Evolutionary conservation across 2,329 filamentous ascomycete species (phyloP), one percentile per base, ranked within the genome.

Genomic region (Aspergillus fijiensis): DNA sequence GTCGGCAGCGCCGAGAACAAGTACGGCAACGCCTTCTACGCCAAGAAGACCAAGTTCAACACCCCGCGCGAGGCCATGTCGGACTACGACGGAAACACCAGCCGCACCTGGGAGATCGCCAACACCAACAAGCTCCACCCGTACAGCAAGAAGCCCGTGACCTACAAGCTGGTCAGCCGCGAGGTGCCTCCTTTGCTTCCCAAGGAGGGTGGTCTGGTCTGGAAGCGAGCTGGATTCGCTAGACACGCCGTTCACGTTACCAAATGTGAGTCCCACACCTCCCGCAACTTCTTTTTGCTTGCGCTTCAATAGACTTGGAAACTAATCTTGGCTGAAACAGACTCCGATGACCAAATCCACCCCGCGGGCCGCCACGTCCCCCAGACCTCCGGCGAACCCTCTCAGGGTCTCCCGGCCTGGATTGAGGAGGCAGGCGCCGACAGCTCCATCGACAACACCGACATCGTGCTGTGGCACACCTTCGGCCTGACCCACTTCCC

Each of bases 401-500:
- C 89, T 0, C 77, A 79, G 48, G 91, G 91, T 33, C 79, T 96
- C 2, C 88, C 89, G 0, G 82, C 87, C 66, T 94, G 91, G 91
- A 89, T 95, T 66, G 78, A 81, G 19, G 69, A 67, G 14, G 86
- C 86, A 25, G 85, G 92, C 62, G 87, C 89, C 12, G 79, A 79
- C 50, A 86, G 84, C 59, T 84, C 80, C 27, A 87, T 96, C 66
- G 90, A 89, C 58, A 89, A 96, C 80, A 90, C 87, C 0, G 91
- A 97, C 72, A 79, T 96, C 31, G 92, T 97, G 1, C 84, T 96
- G 16, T 97, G 92, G 92, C 92, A 96, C 78, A 96, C 92, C 0
- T 97, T 96, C 70, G 93, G 93, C 39, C 82, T 96, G 39, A 94
- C 89, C 0, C 93, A 96, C 74, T 94, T 96, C 80, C 92, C 93